A percentile compares a stretch with the other conserved stretches of the same genome.
phyloP scores from a whole-genome alignment of 805 yeast genomes.

The Zygotorulaspora sp. region DNA sequence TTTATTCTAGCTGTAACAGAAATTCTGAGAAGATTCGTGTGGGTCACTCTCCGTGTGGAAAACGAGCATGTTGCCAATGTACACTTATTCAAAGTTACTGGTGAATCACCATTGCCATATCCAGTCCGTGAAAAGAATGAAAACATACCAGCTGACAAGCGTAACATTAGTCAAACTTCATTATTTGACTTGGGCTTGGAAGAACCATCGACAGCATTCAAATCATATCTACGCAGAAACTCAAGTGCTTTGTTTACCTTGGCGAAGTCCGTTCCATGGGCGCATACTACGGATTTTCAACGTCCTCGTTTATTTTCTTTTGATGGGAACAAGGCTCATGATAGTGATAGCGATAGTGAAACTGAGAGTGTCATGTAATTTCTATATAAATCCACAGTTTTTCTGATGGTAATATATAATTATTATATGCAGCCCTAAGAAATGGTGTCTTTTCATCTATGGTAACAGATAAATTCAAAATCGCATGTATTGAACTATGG shows the following conservation, averaged over 20 bases:
- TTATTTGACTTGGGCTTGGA: slow-evolving; percentile 10
- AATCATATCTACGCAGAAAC: slow-evolving; percentile 23
- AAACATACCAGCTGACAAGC: slow-evolving; percentile 2
- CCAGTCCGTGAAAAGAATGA: slow-evolving; percentile 30
- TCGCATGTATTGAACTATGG: no score
- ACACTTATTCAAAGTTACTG: slow-evolving; percentile 75
- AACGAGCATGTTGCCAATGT: slow-evolving; percentile 95
- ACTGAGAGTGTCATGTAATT: slow-evolving; percentile 14
- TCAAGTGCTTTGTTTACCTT: slow-evolving; percentile 26
- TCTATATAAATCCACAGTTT: slow-evolving; percentile 9
- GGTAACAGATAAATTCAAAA: no score
- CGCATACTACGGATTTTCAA: slow-evolving; percentile 84
- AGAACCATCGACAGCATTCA: slow-evolving; percentile 25
- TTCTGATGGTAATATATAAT: no score
- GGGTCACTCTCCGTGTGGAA: slow-evolving; percentile 92
- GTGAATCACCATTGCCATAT: slow-evolving; percentile 84
- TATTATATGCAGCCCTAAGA: no score
- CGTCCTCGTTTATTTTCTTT: slow-evolving; percentile 39
- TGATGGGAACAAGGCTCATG: slow-evolving; percentile 19
- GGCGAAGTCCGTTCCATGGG: slow-evolving; percentile 54
- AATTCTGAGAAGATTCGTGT: slow-evolving; percentile 72
- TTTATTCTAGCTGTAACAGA: slow-evolving; percentile 82
- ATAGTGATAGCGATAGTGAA: slow-evolving; percentile 24
- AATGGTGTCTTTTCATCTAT: no score
- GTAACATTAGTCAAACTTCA: slow-evolving; percentile 6